Percentiles rank a stretch among this genome's conserved stretches.
Evolutionary conservation across 2,329 filamentous ascomycete species (phyloP).

Genomic region (Sclerotinia glacialis): DNA sequence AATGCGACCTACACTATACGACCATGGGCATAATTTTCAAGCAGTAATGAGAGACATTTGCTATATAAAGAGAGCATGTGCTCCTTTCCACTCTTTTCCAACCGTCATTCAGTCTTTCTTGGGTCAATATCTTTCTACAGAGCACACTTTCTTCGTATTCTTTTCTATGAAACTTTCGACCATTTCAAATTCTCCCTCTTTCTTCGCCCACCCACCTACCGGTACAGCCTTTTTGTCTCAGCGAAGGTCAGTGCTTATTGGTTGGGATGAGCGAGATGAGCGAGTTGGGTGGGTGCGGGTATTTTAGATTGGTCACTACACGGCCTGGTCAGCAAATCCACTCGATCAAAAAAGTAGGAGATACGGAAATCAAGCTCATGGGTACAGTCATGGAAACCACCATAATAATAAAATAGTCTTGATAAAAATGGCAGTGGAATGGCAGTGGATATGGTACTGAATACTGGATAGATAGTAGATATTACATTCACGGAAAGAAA

Average conservation of each 20-base stretch:
- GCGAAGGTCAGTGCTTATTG: background rate
- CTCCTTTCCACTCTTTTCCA: background rate
- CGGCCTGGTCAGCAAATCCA: conserved; percentile 8
- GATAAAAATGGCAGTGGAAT: background rate
- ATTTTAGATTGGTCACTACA: conserved; percentile 7
- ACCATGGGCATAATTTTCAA: background rate
- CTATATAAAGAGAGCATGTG: conserved; percentile 16
- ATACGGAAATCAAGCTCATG: conserved; percentile 9
- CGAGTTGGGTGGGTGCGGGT: background rate
- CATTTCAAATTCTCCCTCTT: background rate
- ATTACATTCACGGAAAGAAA: background rate
- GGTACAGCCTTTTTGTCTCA: background rate
- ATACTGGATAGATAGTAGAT: no score
- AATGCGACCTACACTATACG: background rate
- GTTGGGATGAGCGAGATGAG: background rate
- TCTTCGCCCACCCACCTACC: background rate
- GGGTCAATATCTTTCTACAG: background rate
- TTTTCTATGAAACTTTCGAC: conserved; percentile 10
- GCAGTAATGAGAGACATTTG: background rate
- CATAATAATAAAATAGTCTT: background rate
- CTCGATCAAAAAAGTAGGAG: background rate
- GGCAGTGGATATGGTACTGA: no score
- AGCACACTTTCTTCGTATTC: background rate
- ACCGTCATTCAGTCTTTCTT: conserved; percentile 1
- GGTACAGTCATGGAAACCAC: background rate